phyloP scores from a whole-genome alignment of 2,329 filamentous ascomycete genomes.

The Alternaria sp. region DNA sequence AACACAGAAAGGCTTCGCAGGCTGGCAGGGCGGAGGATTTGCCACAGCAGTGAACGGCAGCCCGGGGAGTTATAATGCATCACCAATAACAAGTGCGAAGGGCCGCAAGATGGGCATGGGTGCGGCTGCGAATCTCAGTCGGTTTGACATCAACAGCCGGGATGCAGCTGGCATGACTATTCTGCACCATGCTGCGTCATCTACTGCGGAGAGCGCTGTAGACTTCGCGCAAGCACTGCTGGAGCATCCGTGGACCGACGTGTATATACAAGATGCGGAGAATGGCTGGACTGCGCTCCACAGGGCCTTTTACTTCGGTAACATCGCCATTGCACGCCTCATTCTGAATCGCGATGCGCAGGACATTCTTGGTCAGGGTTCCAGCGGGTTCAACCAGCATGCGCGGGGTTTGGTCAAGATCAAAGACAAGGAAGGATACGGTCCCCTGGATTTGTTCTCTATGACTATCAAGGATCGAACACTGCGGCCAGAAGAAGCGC shows the following conservation, averaged over 20 bases:
- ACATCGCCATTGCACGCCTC: conserved; percentile 82
- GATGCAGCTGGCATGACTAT: conserved; percentile 84
- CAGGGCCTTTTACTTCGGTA: conserved; percentile 87
- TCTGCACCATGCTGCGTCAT: conserved; percentile 83
- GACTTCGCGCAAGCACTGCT: conserved; percentile 81
- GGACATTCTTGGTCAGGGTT: conserved; percentile 69
- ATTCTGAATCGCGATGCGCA: conserved; percentile 80
- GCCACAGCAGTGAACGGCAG: conserved; percentile 54
- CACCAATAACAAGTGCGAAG: conserved; percentile 53
- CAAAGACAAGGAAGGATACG: conserved; percentile 94
- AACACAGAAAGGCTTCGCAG: conserved; percentile 59
- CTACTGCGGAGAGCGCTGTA: conserved; percentile 71
- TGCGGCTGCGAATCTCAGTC: conserved; percentile 56
- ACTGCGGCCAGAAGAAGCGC: conserved; percentile 55
- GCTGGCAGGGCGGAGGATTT: conserved; percentile 42
- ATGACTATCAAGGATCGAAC: conserved; percentile 83
- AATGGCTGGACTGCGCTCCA: conserved; percentile 97
- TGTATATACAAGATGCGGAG: conserved; percentile 87
- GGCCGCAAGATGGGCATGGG: conserved; percentile 37
- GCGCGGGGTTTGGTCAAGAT: conserved; percentile 86
- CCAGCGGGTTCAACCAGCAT: conserved; percentile 65
- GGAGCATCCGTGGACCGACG: conserved; percentile 81
- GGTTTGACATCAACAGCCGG: conserved; percentile 81
- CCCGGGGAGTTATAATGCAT: conserved; percentile 57
- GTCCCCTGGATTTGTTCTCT: conserved; percentile 91